These are phyloP conservation scores for Erodium maritimum DNA, from an alignment of 345 rosid genomes.

Conservation along the genomic window DNA sequence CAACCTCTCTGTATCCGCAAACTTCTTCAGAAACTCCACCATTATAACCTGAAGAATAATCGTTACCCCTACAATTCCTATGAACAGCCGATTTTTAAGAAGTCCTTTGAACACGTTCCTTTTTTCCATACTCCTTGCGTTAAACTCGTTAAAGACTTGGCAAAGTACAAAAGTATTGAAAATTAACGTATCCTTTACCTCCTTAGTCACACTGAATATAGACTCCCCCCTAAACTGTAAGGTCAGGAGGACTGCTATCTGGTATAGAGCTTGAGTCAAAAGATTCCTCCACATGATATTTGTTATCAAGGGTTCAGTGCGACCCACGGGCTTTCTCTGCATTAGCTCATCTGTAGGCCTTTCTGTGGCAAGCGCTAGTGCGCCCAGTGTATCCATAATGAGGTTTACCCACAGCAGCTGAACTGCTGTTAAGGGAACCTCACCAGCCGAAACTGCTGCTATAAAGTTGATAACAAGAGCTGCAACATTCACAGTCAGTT, in stretches of 20 bases:
- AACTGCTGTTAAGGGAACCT: slow-evolving; percentile 56
- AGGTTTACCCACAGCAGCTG: slow-evolving; percentile 70
- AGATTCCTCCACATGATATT: slow-evolving; percentile 78
- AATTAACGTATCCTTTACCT: slow-evolving; percentile 50
- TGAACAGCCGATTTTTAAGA: slow-evolving; percentile 49
- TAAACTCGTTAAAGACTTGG: slow-evolving; percentile 77
- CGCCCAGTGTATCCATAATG: slow-evolving; percentile 75
- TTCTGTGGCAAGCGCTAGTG: slow-evolving; percentile 61
- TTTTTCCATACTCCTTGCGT: slow-evolving; percentile 63
- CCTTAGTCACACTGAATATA: slow-evolving; percentile 34
- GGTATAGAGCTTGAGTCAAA: slow-evolving; percentile 51
- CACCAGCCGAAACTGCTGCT: slow-evolving; percentile 63
- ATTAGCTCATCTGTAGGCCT: slow-evolving; percentile 52
- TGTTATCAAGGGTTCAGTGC: slow-evolving; percentile 51
- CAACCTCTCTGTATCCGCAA: slow-evolving; percentile 22
- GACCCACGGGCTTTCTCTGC: slow-evolving; percentile 50
- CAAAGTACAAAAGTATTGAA: slow-evolving; percentile 63
- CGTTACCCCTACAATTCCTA: slow-evolving; percentile 42
- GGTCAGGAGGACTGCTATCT: slow-evolving; percentile 45
- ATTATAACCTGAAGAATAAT: slow-evolving; percentile 40
- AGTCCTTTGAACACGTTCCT: slow-evolving; percentile 60
- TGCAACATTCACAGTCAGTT: slow-evolving; percentile 56
- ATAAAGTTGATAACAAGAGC: slow-evolving; percentile 61
- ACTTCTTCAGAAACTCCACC: slow-evolving; percentile 23
- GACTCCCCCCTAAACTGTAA: slow-evolving; percentile 57